These are phyloP conservation scores for Aphelidium insulamus DNA, from an alignment of 371 early-diverging fungal species.

Conservation along the genomic window DNA sequence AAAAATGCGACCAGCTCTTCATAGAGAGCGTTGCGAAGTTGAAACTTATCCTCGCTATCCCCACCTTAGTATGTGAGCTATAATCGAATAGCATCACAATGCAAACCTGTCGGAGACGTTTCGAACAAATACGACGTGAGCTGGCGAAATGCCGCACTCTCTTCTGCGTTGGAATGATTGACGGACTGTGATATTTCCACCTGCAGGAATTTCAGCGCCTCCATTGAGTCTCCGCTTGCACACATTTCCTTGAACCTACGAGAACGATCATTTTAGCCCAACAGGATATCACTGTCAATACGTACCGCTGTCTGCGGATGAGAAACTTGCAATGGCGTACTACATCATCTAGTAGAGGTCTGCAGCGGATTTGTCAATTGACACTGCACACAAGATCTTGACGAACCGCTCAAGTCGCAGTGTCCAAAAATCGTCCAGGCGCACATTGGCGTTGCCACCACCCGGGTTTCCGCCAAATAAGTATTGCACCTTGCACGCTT, in stretches of 20 bases:
- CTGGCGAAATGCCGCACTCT: slow-evolving; percentile 35
- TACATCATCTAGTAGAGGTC: slow-evolving; percentile 32
- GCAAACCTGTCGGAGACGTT: too few relatives aligned
- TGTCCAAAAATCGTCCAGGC: slow-evolving; percentile 73
- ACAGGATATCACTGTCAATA: too few relatives aligned
- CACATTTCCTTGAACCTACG: slow-evolving; percentile 45
- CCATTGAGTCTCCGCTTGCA: slow-evolving; percentile 10
- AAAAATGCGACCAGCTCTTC: slow-evolving; percentile 45
- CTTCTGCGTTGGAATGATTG: slow-evolving; percentile 31
- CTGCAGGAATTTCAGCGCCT: slow-evolving; percentile 44
- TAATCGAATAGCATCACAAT: too few relatives aligned
- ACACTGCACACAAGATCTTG: neutral
- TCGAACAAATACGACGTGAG: slow-evolving; percentile 33
- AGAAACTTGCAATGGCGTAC: slow-evolving; percentile 29
- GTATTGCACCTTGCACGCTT: slow-evolving; percentile 34
- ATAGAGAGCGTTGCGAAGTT: slow-evolving; percentile 35
- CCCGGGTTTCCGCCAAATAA: slow-evolving; percentile 81
- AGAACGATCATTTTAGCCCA: too few relatives aligned
- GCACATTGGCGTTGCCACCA: slow-evolving; percentile 20
- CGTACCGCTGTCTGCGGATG: slow-evolving; percentile 41
- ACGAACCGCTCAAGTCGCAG: slow-evolving; percentile 34
- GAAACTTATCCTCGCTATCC: slow-evolving; percentile 8
- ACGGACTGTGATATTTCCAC: slow-evolving; percentile 33
- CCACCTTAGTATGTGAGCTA: too few relatives aligned
- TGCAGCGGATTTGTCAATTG: slow-evolving; percentile 4